Conservation (phyloP, 352 stramenopile genomes). For the Phytophthora rubi region DNA sequence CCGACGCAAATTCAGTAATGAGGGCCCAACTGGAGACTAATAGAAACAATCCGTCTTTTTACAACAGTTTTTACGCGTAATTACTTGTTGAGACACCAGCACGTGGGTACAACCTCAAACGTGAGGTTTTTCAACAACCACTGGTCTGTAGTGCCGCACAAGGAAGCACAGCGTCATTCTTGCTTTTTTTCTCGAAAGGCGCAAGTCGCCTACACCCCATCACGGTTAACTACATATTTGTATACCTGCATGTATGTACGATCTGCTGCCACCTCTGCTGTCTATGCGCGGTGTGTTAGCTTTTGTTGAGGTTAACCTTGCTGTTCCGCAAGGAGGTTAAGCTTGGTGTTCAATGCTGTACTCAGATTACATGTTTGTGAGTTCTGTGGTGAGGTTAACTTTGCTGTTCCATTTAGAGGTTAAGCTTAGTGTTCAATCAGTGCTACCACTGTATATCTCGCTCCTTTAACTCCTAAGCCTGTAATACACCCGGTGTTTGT, state of each 20-base stretch:
- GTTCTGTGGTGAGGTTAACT: too few relatives aligned
- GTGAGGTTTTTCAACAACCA: too few relatives aligned
- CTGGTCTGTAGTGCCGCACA: neutral
- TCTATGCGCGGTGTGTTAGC: conserved; percentile 4
- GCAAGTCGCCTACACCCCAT: neutral
- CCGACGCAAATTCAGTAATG: too few relatives aligned
- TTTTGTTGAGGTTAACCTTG: conserved; percentile 30
- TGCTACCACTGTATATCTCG: neutral
- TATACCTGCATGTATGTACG: conserved; percentile 12
- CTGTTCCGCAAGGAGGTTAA: conserved; percentile 37
- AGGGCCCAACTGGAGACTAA: too few relatives aligned
- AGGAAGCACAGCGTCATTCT: neutral
- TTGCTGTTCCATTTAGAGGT: conserved; percentile 9
- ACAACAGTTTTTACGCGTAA: too few relatives aligned
- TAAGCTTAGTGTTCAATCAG: conserved; percentile 23
- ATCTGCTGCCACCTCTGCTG: conserved; percentile 6
- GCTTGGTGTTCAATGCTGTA: conserved; percentile 24
- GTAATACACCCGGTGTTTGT: conserved; percentile 13
- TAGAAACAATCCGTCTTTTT: too few relatives aligned
- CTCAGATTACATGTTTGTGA: too few relatives aligned
- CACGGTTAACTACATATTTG: conserved; percentile 5
- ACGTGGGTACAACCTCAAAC: too few relatives aligned
- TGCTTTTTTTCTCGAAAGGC: neutral
- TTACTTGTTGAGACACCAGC: too few relatives aligned
- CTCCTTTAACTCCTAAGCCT: neutral